Evolutionary conservation across 202 grass and related monocot species (phyloP), one percentile per base, ranked within the genome.

Genomic region (Dendrocalamus latiflorus): DNA sequence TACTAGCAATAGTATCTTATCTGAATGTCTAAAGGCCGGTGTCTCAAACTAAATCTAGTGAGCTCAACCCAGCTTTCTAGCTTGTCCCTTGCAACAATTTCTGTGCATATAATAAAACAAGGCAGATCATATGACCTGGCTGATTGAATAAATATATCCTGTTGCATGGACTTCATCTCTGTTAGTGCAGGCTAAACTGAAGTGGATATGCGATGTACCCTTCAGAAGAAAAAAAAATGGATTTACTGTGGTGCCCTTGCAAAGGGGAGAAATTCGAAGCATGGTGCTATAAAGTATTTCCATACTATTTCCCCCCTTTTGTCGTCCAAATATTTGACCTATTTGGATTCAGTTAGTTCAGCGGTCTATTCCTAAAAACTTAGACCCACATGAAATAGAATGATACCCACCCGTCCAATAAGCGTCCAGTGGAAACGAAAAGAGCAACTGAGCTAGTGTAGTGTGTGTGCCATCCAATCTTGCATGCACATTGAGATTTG

Each of bases 141-240:
- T 73, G 33, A 25, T 38, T 36, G 63, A 79, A 79, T 49, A 72
- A 83, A 70, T 37, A 62, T 66, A 78, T 81, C 68, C 67, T 57
- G 54, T 24, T 38, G 74, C 26, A 72, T 74, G 77, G 88, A 86
- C 74, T 85, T 43, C 53, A 65, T 63, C 3, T 33, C 70, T 73
- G 42, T 78, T 43, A 74, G 65, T 78, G 83, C 73, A 90, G 74
- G 60, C 66, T 78, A 73, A 82, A 68, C 24, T 90, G 83, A 82
- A 67, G 67, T 71, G 56, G 63, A 48, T 42, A 34, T 68, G 55
- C 17, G 56, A 45, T 47, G 24, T 53, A 62, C 65, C 16, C 11
- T 24, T 16, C 10, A 13, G 16, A 45, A 60, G 1, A 17, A 18
- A 72, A 16, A 48, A 26, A 22, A 28, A 12, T 25, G 59, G 72